A percentile compares a stretch with the other conserved stretches of the same genome.
These are phyloP conservation scores for Rosa multiflora DNA, from an alignment of 306 rosid species.

Conservation along the genomic window DNA sequence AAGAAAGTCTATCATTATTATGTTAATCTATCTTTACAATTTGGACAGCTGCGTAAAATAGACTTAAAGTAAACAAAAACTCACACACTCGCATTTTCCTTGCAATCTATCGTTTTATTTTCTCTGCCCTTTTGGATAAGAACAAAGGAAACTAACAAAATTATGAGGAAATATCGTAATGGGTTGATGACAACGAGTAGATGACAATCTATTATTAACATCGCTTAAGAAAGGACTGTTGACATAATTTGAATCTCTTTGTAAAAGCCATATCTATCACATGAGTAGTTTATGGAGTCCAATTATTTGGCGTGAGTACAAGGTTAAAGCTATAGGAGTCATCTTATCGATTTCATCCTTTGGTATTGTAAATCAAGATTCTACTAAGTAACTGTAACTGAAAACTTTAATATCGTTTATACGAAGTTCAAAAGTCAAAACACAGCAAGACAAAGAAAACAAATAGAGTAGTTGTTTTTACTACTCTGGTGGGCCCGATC, in stretches of 20 bases:
- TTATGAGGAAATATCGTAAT: not conserved
- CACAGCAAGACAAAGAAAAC: not conserved
- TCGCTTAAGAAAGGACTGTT: too few relatives aligned
- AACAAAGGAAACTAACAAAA: not conserved
- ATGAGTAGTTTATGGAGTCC: slow-evolving; percentile 37
- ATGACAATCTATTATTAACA: too few relatives aligned
- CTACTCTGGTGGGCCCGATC: too few relatives aligned
- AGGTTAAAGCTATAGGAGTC: slow-evolving; percentile 57
- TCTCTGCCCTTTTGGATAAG: not conserved
- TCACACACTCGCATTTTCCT: not conserved
- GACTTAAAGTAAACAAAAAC: not conserved
- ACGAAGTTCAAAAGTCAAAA: slow-evolving; percentile 24
- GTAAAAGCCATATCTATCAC: not conserved
- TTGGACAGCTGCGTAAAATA: not conserved
- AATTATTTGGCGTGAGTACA: slow-evolving; percentile 49
- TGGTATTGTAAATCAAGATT: slow-evolving; percentile 40
- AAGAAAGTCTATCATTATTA: not conserved
- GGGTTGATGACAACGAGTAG: not conserved
- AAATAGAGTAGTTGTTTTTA: not conserved
- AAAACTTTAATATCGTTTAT: slow-evolving; percentile 42
- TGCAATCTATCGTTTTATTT: not conserved
- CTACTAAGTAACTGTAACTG: slow-evolving; percentile 32
- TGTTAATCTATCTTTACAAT: not conserved
- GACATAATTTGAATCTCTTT: too few relatives aligned
- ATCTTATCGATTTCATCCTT: slow-evolving; percentile 54